Conservation (phyloP, 2,329 filamentous ascomycete species). For the Cordyceps cicadae region DNA sequence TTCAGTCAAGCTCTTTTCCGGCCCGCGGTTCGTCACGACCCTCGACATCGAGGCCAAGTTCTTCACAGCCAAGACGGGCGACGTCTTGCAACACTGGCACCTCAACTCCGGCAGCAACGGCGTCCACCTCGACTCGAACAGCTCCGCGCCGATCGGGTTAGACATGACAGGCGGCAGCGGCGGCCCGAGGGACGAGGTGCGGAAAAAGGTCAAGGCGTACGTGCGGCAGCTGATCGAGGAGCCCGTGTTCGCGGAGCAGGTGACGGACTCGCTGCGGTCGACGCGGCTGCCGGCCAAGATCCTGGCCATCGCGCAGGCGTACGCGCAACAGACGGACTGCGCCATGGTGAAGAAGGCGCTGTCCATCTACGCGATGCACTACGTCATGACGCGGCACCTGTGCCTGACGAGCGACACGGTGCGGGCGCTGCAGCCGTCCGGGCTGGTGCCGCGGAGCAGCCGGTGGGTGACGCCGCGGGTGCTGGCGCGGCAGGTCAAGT, state of each 20-base stretch:
- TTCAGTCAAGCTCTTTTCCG: constrained; percentile 41
- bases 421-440: constrained; percentile 30
- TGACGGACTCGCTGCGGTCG: constrained; percentile 38
- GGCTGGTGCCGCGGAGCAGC: constrained; percentile 35
- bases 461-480: constrained; percentile 43
- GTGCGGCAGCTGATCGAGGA: constrained; percentile 40
- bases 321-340: constrained; percentile 36
- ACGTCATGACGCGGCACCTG: constrained; percentile 47
- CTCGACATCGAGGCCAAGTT: constrained; percentile 43
- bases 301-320: constrained; percentile 40
- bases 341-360: constrained; percentile 45
- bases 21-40: constrained; percentile 33
- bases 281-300: constrained; percentile 39
- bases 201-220: constrained; percentile 40
- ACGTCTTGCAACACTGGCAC: constrained; percentile 45
- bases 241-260: constrained; percentile 38
- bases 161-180: constrained; percentile 30
- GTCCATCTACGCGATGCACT: constrained; percentile 49
- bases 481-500: constrained; percentile 49
- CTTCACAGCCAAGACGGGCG: constrained; percentile 40
- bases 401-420: constrained; percentile 40
- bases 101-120: constrained; percentile 28
- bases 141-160: constrained; percentile 43
- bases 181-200: constrained; percentile 36
- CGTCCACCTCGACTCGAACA: constrained; percentile 33